Evolutionary conservation across 768 basidiomycete genomes (phyloP).

Genomic region (Leucocoprinus sp.): DNA sequence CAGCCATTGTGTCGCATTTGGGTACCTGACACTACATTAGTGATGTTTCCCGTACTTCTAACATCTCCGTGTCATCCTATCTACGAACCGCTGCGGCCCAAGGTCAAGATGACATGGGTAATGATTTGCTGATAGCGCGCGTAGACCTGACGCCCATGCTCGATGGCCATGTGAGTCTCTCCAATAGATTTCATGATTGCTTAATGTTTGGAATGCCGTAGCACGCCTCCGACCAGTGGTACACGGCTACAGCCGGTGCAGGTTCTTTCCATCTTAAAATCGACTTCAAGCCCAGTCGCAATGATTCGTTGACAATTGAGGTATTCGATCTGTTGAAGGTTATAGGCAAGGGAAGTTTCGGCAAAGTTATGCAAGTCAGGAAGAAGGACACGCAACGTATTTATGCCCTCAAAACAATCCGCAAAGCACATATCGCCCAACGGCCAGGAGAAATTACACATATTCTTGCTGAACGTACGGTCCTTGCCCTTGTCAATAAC

Average conservation of each 20-base stretch:
- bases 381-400: conserved; percentile 98
- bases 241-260: conserved; percentile 69
- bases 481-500: conserved; percentile 94
- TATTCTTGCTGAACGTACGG: conserved; percentile 94
- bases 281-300: conserved; percentile 81
- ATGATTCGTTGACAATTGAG: conserved; percentile 87
- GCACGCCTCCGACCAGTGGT: conserved; percentile 90
- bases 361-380: conserved; percentile 99
- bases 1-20: background rate
- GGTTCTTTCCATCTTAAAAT: conserved; percentile 96
- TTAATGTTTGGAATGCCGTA: conserved; percentile 17
- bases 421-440: conserved; percentile 96
- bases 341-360: conserved; percentile 95
- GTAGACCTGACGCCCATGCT: conserved; percentile 82
- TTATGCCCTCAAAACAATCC: conserved; percentile 96
- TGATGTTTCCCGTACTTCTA: conserved; percentile 92
- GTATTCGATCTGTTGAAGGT: conserved; percentile 96
- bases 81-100: conserved; percentile 72
- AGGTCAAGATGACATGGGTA: conserved; percentile 92
- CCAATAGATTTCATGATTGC: background rate
- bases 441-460: conserved; percentile 97
- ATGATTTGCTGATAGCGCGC: conserved; percentile 90
- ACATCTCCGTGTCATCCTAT: conserved; percentile 87
- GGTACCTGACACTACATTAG: conserved; percentile 28
- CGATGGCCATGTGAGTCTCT: conserved; percentile 57